These are phyloP conservation scores for Citrus inodora DNA, from an alignment of 345 rosid genomes.

Conservation along the genomic window DNA sequence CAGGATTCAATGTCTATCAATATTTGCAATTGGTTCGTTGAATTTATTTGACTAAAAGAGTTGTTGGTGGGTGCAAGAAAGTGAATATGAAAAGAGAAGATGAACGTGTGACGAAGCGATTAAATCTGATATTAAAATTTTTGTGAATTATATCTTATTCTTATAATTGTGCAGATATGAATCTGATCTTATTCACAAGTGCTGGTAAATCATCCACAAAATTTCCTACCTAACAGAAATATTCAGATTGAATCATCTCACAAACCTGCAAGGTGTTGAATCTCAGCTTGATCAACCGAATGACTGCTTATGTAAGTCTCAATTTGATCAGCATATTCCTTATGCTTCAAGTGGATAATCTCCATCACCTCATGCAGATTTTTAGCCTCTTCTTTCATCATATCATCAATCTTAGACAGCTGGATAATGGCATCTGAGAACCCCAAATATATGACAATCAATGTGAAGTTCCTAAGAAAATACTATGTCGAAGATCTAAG, in stretches of 20 bases:
- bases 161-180: not conserved
- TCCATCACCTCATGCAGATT: conserved; percentile 56
- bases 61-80: not conserved
- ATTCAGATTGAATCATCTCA: conserved; percentile 6
- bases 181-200: not conserved
- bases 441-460: conserved; percentile 12
- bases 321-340: conserved; percentile 46
- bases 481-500: not conserved
- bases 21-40: not conserved
- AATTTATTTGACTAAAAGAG: too few relatives aligned
- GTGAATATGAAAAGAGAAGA: not conserved
- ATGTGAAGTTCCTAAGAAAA: not conserved
- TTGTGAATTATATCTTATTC: not conserved
- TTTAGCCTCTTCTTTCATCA: conserved; percentile 79
- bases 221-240: not conserved
- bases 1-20: not conserved
- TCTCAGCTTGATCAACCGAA: conserved; percentile 64
- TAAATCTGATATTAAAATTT: not conserved
- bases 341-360: conserved; percentile 64
- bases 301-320: conserved; percentile 46
- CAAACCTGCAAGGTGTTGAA: conserved; percentile 73
- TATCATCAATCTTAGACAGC: conserved; percentile 62
- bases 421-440: conserved; percentile 54
- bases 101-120: too few relatives aligned
- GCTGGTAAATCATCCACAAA: conserved; percentile 5